Evolutionary conservation across 192 early-diverging fungal species (phyloP).

Genomic region (Neocallimastix lanati): DNA sequence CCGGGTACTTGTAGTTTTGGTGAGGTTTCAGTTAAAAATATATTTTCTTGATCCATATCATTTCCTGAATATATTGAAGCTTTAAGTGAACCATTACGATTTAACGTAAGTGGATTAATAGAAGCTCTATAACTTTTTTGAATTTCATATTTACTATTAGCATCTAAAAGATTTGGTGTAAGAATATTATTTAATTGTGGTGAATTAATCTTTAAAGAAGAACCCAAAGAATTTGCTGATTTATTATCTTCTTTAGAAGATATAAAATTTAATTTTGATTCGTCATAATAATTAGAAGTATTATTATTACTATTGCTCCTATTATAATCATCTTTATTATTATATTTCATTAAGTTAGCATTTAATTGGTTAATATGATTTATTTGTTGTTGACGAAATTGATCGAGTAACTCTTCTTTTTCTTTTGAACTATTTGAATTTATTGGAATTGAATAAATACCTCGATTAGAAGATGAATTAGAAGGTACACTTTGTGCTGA

Average conservation of each 20-base stretch:
- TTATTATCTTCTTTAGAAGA: neutral
- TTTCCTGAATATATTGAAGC: neutral
- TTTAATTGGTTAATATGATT: neutral
- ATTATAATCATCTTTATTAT: neutral
- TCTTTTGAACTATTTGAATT: neutral
- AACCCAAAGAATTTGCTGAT: neutral
- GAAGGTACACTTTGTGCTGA: neutral
- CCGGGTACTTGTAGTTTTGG: neutral
- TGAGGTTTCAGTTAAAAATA: no score
- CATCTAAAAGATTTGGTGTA: neutral
- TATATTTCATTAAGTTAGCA: neutral
- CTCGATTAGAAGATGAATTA: neutral
- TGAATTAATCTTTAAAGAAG: neutral
- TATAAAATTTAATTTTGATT: no score
- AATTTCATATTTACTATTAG: neutral
- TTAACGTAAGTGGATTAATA: neutral
- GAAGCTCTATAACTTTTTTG: neutral
- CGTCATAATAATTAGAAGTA: neutral
- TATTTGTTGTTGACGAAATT: neutral
- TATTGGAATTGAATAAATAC: no score
- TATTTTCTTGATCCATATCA: neutral
- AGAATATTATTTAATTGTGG: neutral
- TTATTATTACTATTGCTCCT: neutral
- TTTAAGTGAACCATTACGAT: neutral
- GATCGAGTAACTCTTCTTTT: neutral